phyloP scores from a whole-genome alignment of 2,329 filamentous ascomycete species.

The Aspergillus fructus region DNA sequence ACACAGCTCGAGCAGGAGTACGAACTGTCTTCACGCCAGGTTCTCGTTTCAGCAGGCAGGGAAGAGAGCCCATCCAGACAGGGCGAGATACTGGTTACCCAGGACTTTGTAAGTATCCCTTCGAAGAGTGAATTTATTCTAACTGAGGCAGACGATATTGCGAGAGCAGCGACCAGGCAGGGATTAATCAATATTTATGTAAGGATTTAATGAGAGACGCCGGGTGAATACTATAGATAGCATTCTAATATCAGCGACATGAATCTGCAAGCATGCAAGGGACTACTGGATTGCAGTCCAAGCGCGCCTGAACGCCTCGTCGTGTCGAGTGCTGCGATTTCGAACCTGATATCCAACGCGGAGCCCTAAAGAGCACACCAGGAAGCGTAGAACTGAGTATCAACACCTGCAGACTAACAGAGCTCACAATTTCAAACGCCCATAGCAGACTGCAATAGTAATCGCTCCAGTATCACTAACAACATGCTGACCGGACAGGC shows the following conservation, averaged over 20 bases:
- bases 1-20: constrained; percentile 2
- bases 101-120: constrained; percentile 16
- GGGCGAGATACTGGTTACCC: constrained; percentile 16
- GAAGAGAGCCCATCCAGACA: background rate
- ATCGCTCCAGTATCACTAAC: background rate
- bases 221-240: background rate
- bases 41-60: constrained; percentile 4
- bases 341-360: too few species aligned
- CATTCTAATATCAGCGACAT: background rate
- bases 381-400: too few species aligned
- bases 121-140: background rate
- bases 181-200: background rate
- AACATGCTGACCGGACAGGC: background rate
- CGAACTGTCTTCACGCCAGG: background rate
- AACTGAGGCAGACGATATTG: background rate
- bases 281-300: background rate
- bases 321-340: background rate
- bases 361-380: too few species aligned
- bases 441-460: background rate
- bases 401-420: too few species aligned
- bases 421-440: background rate
- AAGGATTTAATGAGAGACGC: background rate
- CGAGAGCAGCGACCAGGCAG: background rate
- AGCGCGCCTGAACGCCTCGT: background rate
- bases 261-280: background rate